Evolutionary conservation across 139 green algal species (phyloP).

Genomic region (Picochlorum sp.): DNA sequence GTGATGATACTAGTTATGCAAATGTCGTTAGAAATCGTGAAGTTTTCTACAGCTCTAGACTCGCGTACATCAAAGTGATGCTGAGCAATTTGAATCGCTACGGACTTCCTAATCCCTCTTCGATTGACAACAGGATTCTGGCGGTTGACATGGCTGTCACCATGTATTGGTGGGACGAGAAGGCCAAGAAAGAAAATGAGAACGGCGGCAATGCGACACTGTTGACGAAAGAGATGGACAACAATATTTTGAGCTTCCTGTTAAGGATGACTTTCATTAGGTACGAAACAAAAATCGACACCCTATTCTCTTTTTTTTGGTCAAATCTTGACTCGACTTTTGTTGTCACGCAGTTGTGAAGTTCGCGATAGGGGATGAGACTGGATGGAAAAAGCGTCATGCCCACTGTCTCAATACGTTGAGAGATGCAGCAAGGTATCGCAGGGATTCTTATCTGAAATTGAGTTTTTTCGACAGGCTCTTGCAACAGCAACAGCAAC

Average conservation of each 20-base stretch:
- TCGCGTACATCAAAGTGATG: constrained; percentile 86
- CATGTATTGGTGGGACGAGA: constrained; percentile 82
- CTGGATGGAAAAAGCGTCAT: constrained; percentile 44
- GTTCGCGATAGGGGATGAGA: constrained; percentile 34
- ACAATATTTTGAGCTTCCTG: constrained; percentile 87
- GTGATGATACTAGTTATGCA: constrained; percentile 46
- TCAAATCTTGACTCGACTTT: neutral
- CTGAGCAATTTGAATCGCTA: constrained; percentile 70
- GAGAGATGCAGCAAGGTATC: constrained; percentile 34
- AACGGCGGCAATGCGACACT: constrained; percentile 37
- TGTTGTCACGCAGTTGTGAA: constrained; percentile 14
- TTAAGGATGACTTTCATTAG: constrained; percentile 71
- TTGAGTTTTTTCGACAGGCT: constrained; percentile 72
- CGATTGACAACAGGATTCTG: constrained; percentile 76
- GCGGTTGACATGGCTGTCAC: constrained; percentile 79
- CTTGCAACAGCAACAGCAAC: constrained; percentile 33
- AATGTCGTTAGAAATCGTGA: constrained; percentile 80
- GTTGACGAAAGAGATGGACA: constrained; percentile 51
- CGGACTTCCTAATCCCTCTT: constrained; percentile 48
- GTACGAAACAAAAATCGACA: constrained; percentile 9
- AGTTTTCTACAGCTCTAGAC: constrained; percentile 66
- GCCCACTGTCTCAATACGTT: constrained; percentile 33
- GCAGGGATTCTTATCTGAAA: constrained; percentile 46
- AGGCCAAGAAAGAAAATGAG: neutral
- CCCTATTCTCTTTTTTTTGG: neutral